These are phyloP conservation scores for Neoboletus magnificus DNA, from an alignment of 768 basidiomycete genomes.

Conservation along the genomic window DNA sequence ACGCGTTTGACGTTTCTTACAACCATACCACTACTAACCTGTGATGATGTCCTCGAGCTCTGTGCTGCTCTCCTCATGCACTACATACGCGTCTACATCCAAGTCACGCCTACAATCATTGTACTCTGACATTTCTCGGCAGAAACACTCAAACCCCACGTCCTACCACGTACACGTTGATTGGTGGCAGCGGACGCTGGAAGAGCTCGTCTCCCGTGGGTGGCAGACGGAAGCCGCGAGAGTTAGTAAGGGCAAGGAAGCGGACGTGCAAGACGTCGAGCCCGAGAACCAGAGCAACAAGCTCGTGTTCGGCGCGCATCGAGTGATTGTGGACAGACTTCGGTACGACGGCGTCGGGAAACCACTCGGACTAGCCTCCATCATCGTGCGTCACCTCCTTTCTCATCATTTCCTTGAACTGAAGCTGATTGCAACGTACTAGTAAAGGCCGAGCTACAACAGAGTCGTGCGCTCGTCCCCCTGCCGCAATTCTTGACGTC, in stretches of 20 bases:
- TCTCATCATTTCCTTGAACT: neutral
- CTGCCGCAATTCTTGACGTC: constrained; percentile 53
- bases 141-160: constrained; percentile 80
- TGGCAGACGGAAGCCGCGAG: constrained; percentile 38
- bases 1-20: constrained; percentile 1
- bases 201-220: constrained; percentile 56
- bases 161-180: constrained; percentile 77
- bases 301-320: constrained; percentile 57
- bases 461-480: constrained; percentile 43
- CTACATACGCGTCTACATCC: constrained; percentile 30
- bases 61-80: constrained; percentile 20
- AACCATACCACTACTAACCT: neutral
- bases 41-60: constrained; percentile 19
- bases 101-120: constrained; percentile 66
- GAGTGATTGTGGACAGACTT: constrained; percentile 54
- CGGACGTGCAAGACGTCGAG: constrained; percentile 2
- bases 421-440: constrained; percentile 37
- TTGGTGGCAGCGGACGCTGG: constrained; percentile 81
- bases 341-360: constrained; percentile 70
- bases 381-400: constrained; percentile 57
- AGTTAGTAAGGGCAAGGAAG: constrained; percentile 6
- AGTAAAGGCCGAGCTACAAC: constrained; percentile 67
- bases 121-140: constrained; percentile 84
- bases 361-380: constrained; percentile 66
- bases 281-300: constrained; percentile 38